phyloP scores from a whole-genome alignment of 148 eudicot genomes.

The Chenopodium album region DNA sequence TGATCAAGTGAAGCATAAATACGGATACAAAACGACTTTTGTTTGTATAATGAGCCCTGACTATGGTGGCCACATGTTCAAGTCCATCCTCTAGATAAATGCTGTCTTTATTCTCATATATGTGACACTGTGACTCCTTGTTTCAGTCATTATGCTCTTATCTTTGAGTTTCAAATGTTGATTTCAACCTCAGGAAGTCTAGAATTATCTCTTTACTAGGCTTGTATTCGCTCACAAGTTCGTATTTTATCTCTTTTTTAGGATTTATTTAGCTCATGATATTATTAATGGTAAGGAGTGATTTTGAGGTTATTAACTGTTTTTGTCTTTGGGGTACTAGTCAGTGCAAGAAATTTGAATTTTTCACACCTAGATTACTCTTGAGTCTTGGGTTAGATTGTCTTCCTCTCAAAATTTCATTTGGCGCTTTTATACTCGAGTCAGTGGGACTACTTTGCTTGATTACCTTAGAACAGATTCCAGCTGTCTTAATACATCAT shows the following conservation, averaged over 20 bases:
- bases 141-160: neutral
- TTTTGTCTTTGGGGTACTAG: neutral
- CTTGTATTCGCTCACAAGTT: neutral
- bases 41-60: neutral
- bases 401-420: neutral
- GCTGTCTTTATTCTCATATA: no score
- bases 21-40: neutral
- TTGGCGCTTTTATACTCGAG: neutral
- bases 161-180: neutral
- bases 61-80: neutral
- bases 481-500: slow-evolving; percentile 10
- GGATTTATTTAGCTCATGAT: neutral
- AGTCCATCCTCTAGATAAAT: neutral
- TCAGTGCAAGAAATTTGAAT: neutral
- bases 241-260: neutral
- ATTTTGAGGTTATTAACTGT: neutral
- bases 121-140: neutral
- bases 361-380: neutral
- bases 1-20: neutral
- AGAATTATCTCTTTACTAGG: neutral
- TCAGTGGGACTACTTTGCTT: neutral
- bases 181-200: neutral
- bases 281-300: neutral
- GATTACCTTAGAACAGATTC: slow-evolving; percentile 11
- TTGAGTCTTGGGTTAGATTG: neutral